A percentile compares a stretch with the other conserved stretches of the same genome.
phyloP scores from a whole-genome alignment of 129 eudicot species.

The Glebionis coronaria region DNA sequence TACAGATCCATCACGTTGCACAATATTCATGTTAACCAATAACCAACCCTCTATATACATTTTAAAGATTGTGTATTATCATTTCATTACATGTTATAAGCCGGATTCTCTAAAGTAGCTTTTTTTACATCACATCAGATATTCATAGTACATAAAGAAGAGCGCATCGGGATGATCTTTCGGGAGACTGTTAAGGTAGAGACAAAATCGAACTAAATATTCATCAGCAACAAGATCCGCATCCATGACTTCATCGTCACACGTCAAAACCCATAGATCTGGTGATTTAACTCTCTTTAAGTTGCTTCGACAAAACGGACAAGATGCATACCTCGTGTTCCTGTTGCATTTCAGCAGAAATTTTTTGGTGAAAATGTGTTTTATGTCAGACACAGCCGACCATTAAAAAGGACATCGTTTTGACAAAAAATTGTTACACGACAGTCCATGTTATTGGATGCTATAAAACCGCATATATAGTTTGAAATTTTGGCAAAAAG shows the following conservation, averaged over 20 bases:
- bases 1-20: no score
- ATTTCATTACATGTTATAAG: no score
- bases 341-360: constrained; percentile 30
- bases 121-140: constrained; percentile 41
- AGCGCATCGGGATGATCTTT: constrained; percentile 69
- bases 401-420: no score
- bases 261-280: constrained; percentile 84
- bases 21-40: constrained; percentile 26
- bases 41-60: constrained; percentile 48
- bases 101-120: no score
- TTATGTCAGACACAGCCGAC: no score
- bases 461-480: no score
- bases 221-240: constrained; percentile 56
- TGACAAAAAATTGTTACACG: no score
- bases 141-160: constrained; percentile 80
- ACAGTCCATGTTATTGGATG: no score
- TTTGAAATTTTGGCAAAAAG: no score
- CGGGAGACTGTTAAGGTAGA: constrained; percentile 69
- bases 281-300: constrained; percentile 74
- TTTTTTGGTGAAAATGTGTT: no score
- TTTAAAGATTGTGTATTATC: no score
- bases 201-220: constrained; percentile 60
- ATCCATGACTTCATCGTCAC: constrained; percentile 71
- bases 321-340: constrained; percentile 79
- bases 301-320: constrained; percentile 91